These are phyloP conservation scores for Neoboletus subvelutipes DNA, from an alignment of 768 basidiomycete species.

Conservation along the genomic window DNA sequence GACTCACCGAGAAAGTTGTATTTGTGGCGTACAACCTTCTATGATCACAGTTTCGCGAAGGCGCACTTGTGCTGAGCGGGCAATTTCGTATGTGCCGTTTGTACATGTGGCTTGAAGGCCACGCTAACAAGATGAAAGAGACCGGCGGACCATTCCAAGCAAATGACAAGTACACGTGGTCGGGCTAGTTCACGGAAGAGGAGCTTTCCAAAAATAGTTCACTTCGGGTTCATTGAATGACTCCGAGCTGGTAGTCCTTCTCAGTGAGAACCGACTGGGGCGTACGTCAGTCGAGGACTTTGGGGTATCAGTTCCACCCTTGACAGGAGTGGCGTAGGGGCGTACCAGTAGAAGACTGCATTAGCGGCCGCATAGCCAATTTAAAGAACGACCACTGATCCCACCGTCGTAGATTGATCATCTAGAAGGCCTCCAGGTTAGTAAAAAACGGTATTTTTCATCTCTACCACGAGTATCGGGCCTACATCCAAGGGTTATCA, in stretches of 20 bases:
- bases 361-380: neutral
- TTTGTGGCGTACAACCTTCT: constrained; percentile 1
- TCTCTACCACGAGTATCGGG: neutral
- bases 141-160: neutral
- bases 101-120: neutral
- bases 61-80: neutral
- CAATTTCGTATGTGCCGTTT: neutral
- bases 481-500: neutral
- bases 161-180: neutral
- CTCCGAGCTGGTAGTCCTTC: neutral
- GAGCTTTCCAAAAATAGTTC: neutral
- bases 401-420: neutral
- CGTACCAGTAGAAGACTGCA: neutral
- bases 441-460: neutral
- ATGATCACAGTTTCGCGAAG: neutral
- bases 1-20: neutral
- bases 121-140: neutral
- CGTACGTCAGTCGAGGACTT: neutral
- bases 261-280: neutral
- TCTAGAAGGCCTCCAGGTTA: neutral
- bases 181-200: neutral
- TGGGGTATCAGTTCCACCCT: neutral
- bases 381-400: neutral
- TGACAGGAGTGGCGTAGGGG: neutral
- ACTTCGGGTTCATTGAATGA: neutral